Evolutionary conservation across 2,329 filamentous ascomycete genomes (phyloP).

Genomic region (Alternaria triticimaculans): DNA sequence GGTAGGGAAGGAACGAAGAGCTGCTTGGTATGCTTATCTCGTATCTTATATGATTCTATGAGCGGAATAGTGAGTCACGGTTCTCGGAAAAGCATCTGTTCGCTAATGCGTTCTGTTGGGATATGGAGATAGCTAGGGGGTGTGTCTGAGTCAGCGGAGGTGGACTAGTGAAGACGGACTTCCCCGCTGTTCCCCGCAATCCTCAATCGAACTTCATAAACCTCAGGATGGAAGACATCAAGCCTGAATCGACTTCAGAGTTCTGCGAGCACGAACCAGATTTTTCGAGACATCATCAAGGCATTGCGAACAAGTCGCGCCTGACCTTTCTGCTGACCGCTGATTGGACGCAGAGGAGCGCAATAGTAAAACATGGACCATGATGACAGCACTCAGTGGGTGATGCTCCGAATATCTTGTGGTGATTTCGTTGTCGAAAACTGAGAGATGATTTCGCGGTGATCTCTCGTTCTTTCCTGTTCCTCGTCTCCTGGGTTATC

Average conservation of each 20-base stretch:
- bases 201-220: not conserved
- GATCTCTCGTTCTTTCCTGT: not conserved
- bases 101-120: not conserved
- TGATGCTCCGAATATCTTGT: not conserved
- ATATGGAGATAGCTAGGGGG: not conserved
- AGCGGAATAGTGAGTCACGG: not conserved
- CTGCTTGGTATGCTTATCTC: not conserved
- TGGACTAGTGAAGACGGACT: not conserved
- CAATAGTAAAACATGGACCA: not conserved
- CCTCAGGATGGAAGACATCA: not conserved
- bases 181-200: not conserved
- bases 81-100: not conserved
- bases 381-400: not conserved
- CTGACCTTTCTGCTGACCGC: not conserved
- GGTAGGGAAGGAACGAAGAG: not conserved
- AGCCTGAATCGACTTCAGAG: not conserved
- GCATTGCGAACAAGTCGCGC: not conserved
- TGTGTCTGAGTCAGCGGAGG: not conserved
- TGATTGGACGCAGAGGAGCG: not conserved
- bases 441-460: too few species aligned
- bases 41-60: not conserved
- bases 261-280: rapidly evolving
- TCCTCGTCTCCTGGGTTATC: not conserved
- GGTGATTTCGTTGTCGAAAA: too few species aligned
- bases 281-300: rapidly evolving